A percentile compares a stretch with the other conserved stretches of the same genome.
Conservation (phyloP, 331 rosid genomes). For the Dryas integrifolia region DNA sequence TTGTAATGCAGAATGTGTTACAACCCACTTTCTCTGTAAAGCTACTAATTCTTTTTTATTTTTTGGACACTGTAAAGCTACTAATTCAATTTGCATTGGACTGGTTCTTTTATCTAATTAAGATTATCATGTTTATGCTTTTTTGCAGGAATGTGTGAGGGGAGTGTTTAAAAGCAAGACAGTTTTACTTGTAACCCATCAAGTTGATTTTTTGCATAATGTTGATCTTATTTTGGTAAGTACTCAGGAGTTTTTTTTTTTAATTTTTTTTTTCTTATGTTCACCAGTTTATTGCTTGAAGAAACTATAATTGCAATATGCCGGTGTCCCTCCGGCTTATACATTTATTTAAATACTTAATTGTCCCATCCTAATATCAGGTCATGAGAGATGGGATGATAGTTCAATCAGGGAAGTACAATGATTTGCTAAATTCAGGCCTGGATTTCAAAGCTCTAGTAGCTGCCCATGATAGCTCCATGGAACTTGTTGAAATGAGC, state of each 20-base stretch:
- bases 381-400: conserved; percentile 81
- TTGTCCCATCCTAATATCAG: conserved; percentile 25
- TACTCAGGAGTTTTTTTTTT: background rate
- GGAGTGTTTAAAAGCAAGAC: conserved; percentile 76
- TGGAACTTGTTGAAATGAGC: conserved; percentile 78
- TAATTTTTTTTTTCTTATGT: too few relatives aligned
- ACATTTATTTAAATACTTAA: too few relatives aligned
- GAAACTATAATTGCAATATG: background rate
- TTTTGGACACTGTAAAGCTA: too few relatives aligned
- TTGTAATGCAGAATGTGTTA: too few relatives aligned
- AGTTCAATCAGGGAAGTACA: conserved; percentile 73
- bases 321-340: background rate
- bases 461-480: conserved; percentile 79
- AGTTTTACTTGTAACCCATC: conserved; percentile 77
- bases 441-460: conserved; percentile 73
- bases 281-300: background rate
- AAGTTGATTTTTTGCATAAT: conserved; percentile 88
- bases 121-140: background rate
- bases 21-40: too few relatives aligned
- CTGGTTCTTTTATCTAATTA: background rate
- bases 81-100: background rate
- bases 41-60: too few relatives aligned
- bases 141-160: conserved; percentile 76
- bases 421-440: conserved; percentile 51
- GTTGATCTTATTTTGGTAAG: conserved; percentile 72